phyloP scores from a whole-genome alignment of 352 stramenopile genomes.

The Globisporangium lucens region DNA sequence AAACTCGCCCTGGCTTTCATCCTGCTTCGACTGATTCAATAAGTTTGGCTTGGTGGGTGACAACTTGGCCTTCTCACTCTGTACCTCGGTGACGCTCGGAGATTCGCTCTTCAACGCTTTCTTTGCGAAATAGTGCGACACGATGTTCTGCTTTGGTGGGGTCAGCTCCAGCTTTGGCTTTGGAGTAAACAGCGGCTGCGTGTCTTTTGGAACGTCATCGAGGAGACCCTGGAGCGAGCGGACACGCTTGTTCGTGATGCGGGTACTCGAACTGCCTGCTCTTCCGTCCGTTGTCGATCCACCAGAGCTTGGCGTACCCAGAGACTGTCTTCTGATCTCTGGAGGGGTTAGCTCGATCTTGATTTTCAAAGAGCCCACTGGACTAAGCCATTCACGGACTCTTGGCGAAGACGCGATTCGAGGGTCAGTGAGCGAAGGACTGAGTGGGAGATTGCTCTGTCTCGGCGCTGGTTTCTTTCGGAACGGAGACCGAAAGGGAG shows the following conservation, averaged over 20 bases:
- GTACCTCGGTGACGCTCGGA: background rate
- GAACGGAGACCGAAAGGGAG: constrained; percentile 73
- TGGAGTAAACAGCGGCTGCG: constrained; percentile 10
- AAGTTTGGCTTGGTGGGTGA: background rate
- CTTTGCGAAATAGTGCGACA: constrained; percentile 46
- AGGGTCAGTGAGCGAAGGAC: constrained; percentile 20
- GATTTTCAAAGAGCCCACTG: constrained; percentile 36
- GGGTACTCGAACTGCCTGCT: constrained; percentile 18
- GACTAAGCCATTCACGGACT: constrained; percentile 67
- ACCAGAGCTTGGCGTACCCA: constrained; percentile 10
- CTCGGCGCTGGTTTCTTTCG: constrained; percentile 58
- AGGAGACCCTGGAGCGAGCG: constrained; percentile 76
- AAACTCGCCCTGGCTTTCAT: constrained; percentile 8
- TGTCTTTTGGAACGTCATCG: constrained; percentile 52
- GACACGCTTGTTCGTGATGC: constrained; percentile 61
- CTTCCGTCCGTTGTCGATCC: constrained; percentile 18
- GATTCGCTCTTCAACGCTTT: constrained; percentile 16
- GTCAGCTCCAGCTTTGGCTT: background rate
- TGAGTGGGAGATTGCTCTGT: constrained; percentile 23
- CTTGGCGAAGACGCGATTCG: constrained; percentile 22
- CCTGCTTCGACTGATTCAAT: background rate
- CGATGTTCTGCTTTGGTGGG: constrained; percentile 25
- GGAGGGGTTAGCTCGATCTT: constrained; percentile 25
- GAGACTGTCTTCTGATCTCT: constrained; percentile 29
- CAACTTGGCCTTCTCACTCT: background rate